These are phyloP conservation scores for Kuraishia capsulata DNA, from an alignment of 805 yeast species.

Conservation along the genomic window DNA sequence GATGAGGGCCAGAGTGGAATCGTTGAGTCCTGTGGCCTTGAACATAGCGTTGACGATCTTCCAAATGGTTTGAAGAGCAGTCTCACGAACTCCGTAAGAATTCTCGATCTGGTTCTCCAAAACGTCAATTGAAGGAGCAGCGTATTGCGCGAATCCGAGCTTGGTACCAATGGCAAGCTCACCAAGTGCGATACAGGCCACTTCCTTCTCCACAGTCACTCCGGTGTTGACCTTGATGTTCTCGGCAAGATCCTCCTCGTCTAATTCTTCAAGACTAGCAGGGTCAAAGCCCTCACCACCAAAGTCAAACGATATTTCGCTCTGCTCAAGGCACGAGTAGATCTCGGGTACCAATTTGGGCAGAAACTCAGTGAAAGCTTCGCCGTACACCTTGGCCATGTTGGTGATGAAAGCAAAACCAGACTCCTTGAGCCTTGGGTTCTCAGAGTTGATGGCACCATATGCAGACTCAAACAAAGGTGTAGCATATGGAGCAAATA, in stretches of 20 bases:
- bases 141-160: slow-evolving; percentile 66
- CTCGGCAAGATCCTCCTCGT: slow-evolving; percentile 54
- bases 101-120: slow-evolving; percentile 68
- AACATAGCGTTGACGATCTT: slow-evolving; percentile 67
- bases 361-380: slow-evolving; percentile 81
- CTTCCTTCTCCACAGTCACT: slow-evolving; percentile 91
- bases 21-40: slow-evolving; percentile 43
- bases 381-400: slow-evolving; percentile 91
- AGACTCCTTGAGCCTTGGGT: slow-evolving; percentile 84
- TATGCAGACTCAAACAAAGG: slow-evolving; percentile 87
- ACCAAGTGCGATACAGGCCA: slow-evolving; percentile 82
- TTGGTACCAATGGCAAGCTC: slow-evolving; percentile 88
- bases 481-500: slow-evolving; percentile 78
- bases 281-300: slow-evolving; percentile 44
- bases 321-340: slow-evolving; percentile 74
- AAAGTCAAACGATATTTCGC: slow-evolving; percentile 64
- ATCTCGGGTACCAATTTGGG: slow-evolving; percentile 77
- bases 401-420: slow-evolving; percentile 90
- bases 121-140: slow-evolving; percentile 57
- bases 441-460: slow-evolving; percentile 64
- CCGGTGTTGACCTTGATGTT: slow-evolving; percentile 87
- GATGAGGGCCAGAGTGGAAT: slow-evolving; percentile 47
- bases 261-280: slow-evolving; percentile 37
- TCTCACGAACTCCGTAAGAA: slow-evolving; percentile 86
- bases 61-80: slow-evolving; percentile 79